Evolutionary conservation across 345 rosid genomes (phyloP), one percentile per base, ranked within the genome.

Genomic region (Populus ilicifolia): DNA sequence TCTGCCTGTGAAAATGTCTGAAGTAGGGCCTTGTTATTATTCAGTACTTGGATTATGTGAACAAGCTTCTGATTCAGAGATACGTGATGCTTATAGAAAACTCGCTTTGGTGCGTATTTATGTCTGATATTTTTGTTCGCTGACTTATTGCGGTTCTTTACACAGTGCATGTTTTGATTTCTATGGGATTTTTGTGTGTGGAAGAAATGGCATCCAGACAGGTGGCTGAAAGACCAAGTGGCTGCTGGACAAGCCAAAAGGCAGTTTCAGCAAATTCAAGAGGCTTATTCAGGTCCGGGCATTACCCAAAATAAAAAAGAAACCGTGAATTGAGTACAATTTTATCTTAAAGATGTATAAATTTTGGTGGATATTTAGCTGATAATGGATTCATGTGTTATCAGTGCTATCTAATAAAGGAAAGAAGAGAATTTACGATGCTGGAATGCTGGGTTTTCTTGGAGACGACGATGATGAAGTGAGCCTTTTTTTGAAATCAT

Each of bases 151-250:
- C 13, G 2, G 44, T 41, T 41, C 11, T 41, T 41, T 9, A 41
- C 11, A 41, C 13, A 41, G 44, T 2, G 44, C 44, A 11, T 41
- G 44, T 10, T 41, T 41, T 41, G 44, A 41, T 41, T 41, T 41
- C 44, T 2, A 10, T 41, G 44, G 13, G 44, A 41, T 41, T 29
- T 9, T 39, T 36, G 16, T 48, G 2, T 36, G 46, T 63, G 44
- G 71, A 50, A 86, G 89, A 86, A 86, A 82, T 86, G 89, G 87
- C 89, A 86, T 75, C 89, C 85, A 2, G 85, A 86, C 61, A 75
- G 84, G 69, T 84, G 85, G 79, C 59, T 70, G 77, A 84, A 76
- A 30, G 78, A 84, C 74, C 81, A 72, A 2, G 66, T 35, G 16
- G 80, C 67, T 9, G 75, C 77, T 6, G 84, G 66, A 30, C 85